phyloP scores from a whole-genome alignment of 208 protist genomes.

The Balamuthia mandrillaris region DNA sequence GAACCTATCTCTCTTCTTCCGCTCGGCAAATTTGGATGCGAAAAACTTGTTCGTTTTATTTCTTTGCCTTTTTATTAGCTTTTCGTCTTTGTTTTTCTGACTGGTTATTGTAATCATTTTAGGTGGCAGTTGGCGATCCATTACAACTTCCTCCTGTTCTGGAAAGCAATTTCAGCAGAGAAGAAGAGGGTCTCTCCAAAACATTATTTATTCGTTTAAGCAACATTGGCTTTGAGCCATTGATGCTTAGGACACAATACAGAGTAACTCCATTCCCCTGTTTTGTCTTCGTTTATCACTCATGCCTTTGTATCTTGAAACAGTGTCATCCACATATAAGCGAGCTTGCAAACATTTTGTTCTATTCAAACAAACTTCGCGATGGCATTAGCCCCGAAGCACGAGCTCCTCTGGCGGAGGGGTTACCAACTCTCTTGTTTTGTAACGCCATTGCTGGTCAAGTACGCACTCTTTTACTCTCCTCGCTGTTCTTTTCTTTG shows the following conservation, averaged over 20 bases:
- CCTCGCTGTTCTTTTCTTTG: neutral
- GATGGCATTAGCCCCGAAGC: constrained; percentile 54
- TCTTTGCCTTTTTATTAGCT: neutral
- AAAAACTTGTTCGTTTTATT: constrained; percentile 36
- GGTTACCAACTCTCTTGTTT: constrained; percentile 47
- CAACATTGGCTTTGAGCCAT: constrained; percentile 40
- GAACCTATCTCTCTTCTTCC: constrained; percentile 73
- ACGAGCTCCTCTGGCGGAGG: constrained; percentile 32
- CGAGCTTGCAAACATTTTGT: constrained; percentile 61
- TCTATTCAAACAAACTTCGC: constrained; percentile 53
- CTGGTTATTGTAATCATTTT: too few species aligned
- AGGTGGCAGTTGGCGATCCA: constrained; percentile 72
- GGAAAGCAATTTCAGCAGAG: neutral
- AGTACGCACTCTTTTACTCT: neutral
- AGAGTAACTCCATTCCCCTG: constrained; percentile 10
- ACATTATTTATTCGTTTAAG: constrained; percentile 75
- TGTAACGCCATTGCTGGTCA: neutral
- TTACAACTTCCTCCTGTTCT: constrained; percentile 74
- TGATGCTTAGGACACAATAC: constrained; percentile 75
- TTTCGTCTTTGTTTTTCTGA: too few species aligned
- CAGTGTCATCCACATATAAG: constrained; percentile 69
- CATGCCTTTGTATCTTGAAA: neutral
- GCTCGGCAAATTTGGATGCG: constrained; percentile 49
- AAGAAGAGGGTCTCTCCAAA: constrained; percentile 63
- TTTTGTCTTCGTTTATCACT: neutral